Evolutionary conservation across 2,329 filamentous ascomycete genomes (phyloP), one percentile per base, ranked within the genome.

Genomic region (Rutstroemia sp.): DNA sequence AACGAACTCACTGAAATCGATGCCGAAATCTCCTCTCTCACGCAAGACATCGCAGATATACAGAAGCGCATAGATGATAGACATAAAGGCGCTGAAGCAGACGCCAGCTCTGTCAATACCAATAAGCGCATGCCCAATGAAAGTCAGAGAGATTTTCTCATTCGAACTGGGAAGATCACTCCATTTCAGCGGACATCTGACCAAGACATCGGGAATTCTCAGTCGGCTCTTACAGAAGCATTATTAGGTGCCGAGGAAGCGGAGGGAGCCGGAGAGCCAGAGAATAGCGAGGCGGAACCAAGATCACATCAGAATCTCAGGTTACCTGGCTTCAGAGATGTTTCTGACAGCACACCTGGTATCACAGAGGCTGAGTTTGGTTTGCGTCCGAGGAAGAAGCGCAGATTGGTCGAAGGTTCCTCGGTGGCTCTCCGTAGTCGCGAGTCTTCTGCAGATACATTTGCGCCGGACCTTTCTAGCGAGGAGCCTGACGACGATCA

Each of bases 111-210:
- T 25, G 65, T 72, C 4, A 75, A 73, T 48, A 79, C 79, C 27
- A 83, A 79, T 52, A 78, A 79, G 58, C 83, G 82, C 54, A 73
- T 92, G 56, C 84, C 88, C 1, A 88, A 88, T 59, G 94, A 97
- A 74, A 90, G 82, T 23, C 85, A 90, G 59, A 83, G 92, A 51
- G 92, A 96, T 48, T 99, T 88, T 69, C 80, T 99, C 48, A 94
- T 99, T 49, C 85, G 94, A 27, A 99, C 92, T 0, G 94, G 94
- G 59, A 97, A 97, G 73, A 97, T 99, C 63, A 99, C 94, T 0
- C 94, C 94, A 0, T 99, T 99, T 67, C 88, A 91, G 7, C 60
- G 57, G 44, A 81, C 95, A 64, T 83, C 83, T 25, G 79, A 82
- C 14, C 74, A 84, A 1, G 77, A 66, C 23, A 67, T 77, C 3